phyloP scores from a whole-genome alignment of 2,329 filamentous ascomycete species.

The Ophiocordyceps sinensis region DNA sequence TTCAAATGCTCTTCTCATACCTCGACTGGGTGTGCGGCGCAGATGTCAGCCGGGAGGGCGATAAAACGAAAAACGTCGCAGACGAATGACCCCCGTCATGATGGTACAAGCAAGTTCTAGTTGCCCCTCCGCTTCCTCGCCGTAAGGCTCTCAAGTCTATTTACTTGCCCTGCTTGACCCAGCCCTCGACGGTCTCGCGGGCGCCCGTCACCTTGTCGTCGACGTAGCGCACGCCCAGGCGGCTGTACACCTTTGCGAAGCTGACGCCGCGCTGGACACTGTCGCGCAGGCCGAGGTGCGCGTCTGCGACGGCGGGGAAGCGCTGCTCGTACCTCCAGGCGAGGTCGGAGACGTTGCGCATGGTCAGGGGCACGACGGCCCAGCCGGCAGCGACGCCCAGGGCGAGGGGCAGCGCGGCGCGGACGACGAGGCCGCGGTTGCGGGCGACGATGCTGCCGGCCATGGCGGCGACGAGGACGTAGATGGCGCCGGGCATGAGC shows the following conservation, averaged over 20 bases:
- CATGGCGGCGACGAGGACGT: constrained; percentile 90
- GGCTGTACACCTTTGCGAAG: constrained; percentile 61
- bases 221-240: constrained; percentile 56
- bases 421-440: constrained; percentile 73
- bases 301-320: constrained; percentile 68
- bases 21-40: too few relatives aligned
- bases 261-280: constrained; percentile 53
- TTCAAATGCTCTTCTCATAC: too few relatives aligned
- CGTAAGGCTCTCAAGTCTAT: constrained; percentile 1
- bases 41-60: too few relatives aligned
- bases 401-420: constrained; percentile 60
- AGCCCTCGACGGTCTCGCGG: constrained; percentile 66
- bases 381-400: constrained; percentile 75
- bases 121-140: neutral
- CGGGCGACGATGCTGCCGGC: constrained; percentile 82
- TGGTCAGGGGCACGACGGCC: constrained; percentile 76
- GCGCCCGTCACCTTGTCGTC: constrained; percentile 68
- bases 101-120: constrained; percentile 20
- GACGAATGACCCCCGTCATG: constrained; percentile 2
- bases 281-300: constrained; percentile 60
- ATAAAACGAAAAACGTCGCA: too few relatives aligned
- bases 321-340: constrained; percentile 87
- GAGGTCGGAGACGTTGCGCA: constrained; percentile 73
- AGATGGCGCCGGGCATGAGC: constrained; percentile 78
- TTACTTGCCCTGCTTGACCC: constrained; percentile 83